These are phyloP conservation scores for Pharnaceum exiguum DNA, from an alignment of 148 eudicot genomes.

Conservation along the genomic window DNA sequence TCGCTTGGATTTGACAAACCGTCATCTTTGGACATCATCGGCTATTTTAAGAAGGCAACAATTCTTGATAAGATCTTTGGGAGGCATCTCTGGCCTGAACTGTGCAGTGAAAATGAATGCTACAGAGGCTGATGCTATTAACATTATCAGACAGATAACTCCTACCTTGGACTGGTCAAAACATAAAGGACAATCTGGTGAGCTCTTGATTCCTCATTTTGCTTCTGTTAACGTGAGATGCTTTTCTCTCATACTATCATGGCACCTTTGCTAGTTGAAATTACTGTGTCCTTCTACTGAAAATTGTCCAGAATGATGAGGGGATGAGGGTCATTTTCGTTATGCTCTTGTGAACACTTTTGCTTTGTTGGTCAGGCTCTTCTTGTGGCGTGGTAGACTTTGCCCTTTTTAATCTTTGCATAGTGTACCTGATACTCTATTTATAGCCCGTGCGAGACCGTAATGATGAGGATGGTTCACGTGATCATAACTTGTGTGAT, in stretches of 20 bases:
- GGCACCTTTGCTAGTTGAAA: too few species aligned
- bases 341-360: neutral
- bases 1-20: slow-evolving; percentile 18
- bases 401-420: too few species aligned
- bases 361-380: too few species aligned
- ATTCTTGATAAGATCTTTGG: slow-evolving; percentile 57
- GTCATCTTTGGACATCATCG: slow-evolving; percentile 31
- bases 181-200: slow-evolving; percentile 97
- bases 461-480: neutral
- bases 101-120: slow-evolving; percentile 27
- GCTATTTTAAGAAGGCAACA: slow-evolving; percentile 55
- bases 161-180: slow-evolving; percentile 53
- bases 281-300: neutral
- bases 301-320: too few species aligned
- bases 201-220: slow-evolving; percentile 12
- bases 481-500: neutral
- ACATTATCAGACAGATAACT: slow-evolving; percentile 63
- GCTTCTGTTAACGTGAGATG: neutral
- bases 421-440: too few species aligned
- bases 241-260: too few species aligned
- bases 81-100: slow-evolving; percentile 24
- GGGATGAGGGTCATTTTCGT: neutral
- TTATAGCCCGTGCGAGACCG: neutral
- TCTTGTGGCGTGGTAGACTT: too few species aligned
- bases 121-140: slow-evolving; percentile 57